Evolutionary conservation across 2,329 filamentous ascomycete species (phyloP), one percentile per base, ranked within the genome.

Genomic region (Alternaria infectoria): DNA sequence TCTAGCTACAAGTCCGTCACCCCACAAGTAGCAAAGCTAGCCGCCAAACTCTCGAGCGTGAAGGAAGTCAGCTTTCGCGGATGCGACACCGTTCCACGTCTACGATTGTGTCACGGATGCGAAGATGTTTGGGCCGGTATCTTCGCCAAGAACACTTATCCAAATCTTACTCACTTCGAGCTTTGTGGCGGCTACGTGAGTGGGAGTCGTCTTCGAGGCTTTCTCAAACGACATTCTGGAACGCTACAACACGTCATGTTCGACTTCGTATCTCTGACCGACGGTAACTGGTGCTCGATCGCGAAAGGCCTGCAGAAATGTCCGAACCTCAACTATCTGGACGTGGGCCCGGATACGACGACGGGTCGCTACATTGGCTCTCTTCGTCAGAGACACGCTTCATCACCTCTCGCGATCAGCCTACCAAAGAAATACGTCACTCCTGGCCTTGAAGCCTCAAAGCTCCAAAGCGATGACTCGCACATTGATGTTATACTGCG

Each of bases 231-330:
- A n/a, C 15, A 40, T 10, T 0, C 15, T 3, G 4, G 8, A n/a
- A 40, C 32, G 0, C 32, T 40, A 40, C 15, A 40, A n/a, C 15
- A 40, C 3, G 32, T 40, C 32, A 9, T 2, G 4, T 36, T 36
- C 2, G 15, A 36, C 0, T 9, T 0, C 2, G 1, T 36, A 1
- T n/a, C 2, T 3, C 32, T 36, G 15, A 36, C 32, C 15, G 32
- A 36, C 32, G 15, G 32, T 40, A 40, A 3, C 0, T 40, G 32
- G 15, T 2, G 15, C 15, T 40, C 32, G 0, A 40, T 40, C 8
- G 32, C 32, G 0, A 0, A 40, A 0, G 32, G 32, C 15, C 15
- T n/a, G 4, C 32, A 40, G 32, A 40, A 40, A 40, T 40, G 32
- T 3, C 5, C 32, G 4, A 6, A 5, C 0, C 32, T 40, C 32